These are phyloP conservation scores for Mortierella sp. DNA, from an alignment of 371 early-diverging fungal genomes.

Conservation along the genomic window DNA sequence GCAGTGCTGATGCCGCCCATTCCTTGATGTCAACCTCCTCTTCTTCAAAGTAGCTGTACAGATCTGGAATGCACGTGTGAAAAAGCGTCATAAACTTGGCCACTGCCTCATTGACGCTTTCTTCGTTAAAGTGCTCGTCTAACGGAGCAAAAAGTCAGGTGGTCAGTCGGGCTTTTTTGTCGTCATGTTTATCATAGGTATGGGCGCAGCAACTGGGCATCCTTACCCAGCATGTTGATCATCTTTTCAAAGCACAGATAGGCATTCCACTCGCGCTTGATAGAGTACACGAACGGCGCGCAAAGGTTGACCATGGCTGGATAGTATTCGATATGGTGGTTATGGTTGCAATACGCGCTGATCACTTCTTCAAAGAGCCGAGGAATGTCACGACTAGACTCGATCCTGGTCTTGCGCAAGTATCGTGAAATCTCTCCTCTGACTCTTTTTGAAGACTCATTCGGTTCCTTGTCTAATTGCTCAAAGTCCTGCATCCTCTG, in stretches of 20 bases:
- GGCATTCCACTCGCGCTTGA: slow-evolving; percentile 82
- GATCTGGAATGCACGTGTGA: slow-evolving; percentile 77
- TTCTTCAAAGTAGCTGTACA: slow-evolving; percentile 92
- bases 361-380: slow-evolving; percentile 84
- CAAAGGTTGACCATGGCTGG: slow-evolving; percentile 82
- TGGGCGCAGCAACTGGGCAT: too few relatives aligned
- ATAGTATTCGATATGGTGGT: slow-evolving; percentile 81
- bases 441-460: slow-evolving; percentile 82
- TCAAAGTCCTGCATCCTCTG: slow-evolving; percentile 79
- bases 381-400: slow-evolving; percentile 41
- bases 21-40: slow-evolving; percentile 93
- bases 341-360: slow-evolving; percentile 81
- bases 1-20: slow-evolving; percentile 92
- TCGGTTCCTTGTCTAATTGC: slow-evolving; percentile 78
- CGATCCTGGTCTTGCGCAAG: slow-evolving; percentile 61
- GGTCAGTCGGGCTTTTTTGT: too few relatives aligned
- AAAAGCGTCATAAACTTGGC: slow-evolving; percentile 85
- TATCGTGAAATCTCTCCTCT: slow-evolving; percentile 89
- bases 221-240: slow-evolving; percentile 74
- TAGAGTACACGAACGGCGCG: slow-evolving; percentile 84
- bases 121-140: slow-evolving; percentile 71
- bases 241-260: slow-evolving; percentile 84
- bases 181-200: too few relatives aligned
- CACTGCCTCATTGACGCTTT: slow-evolving; percentile 69
- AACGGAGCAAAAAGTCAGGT: too few relatives aligned